Conservation (phyloP, 305 asterid species). For the Fraxinus sp. region DNA sequence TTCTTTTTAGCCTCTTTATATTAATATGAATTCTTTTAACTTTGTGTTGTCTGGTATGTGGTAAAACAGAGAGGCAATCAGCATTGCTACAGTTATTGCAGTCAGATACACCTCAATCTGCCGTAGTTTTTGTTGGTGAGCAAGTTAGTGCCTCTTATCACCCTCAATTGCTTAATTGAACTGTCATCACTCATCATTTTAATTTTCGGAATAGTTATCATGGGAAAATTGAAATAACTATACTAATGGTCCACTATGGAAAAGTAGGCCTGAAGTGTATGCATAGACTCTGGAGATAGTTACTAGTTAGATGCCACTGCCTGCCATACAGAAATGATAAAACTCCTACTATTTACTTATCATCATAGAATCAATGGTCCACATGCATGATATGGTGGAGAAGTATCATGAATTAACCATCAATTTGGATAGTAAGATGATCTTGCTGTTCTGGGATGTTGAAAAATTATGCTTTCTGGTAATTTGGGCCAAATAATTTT, state of each 20-base stretch:
- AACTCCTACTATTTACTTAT: background rate
- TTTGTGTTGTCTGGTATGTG: constrained; percentile 49
- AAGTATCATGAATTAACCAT: background rate
- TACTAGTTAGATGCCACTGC: background rate
- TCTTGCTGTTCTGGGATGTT: constrained; percentile 1
- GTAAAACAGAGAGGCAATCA: constrained; percentile 59
- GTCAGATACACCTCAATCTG: constrained; percentile 73
- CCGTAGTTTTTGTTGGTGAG: constrained; percentile 81
- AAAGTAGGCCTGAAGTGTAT: background rate
- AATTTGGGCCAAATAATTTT: constrained; percentile 12
- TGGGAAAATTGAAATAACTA: background rate
- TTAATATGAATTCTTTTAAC: background rate
- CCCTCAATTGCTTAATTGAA: constrained; percentile 19
- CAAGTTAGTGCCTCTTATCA: constrained; percentile 58
- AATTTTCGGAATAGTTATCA: background rate
- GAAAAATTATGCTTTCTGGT: constrained; percentile 2
- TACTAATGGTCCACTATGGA: background rate
- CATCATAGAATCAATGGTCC: background rate
- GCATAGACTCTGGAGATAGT: background rate
- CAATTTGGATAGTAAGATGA: background rate
- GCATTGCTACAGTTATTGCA: constrained; percentile 59
- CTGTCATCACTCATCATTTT: background rate
- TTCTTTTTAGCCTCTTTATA: constrained; percentile 18
- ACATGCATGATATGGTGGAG: background rate
- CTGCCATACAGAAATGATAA: background rate